Percentiles rank a stretch among this genome's conserved stretches.
These are phyloP conservation scores for Fistulinella cinereoalba DNA, from an alignment of 1,284 basidiomycete species.

Conservation along the genomic window DNA sequence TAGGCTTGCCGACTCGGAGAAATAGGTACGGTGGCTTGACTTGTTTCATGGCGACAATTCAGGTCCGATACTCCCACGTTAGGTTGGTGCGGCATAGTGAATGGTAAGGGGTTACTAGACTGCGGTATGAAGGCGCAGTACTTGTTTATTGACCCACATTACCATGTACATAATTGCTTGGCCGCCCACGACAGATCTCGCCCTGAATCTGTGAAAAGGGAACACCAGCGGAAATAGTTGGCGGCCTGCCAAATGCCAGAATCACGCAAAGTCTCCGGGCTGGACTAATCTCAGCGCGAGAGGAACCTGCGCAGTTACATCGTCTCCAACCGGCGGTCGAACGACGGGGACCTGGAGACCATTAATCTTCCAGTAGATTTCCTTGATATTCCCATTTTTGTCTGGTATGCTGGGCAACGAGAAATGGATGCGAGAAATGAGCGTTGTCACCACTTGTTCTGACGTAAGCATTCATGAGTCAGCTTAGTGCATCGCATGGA, in stretches of 20 bases:
- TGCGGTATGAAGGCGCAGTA: no score
- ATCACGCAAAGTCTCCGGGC: conserved; percentile 29
- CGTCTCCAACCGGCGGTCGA: conserved; percentile 35
- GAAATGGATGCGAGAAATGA: conserved; percentile 35
- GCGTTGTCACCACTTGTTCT: conserved; percentile 33
- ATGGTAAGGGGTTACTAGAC: no score
- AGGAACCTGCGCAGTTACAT: conserved; percentile 33
- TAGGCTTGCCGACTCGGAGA: no score
- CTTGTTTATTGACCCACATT: no score
- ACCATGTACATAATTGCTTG: no score
- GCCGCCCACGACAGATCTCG: background rate
- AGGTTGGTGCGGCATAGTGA: no score
- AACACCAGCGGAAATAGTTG: background rate
- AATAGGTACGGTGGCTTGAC: no score
- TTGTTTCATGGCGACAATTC: no score
- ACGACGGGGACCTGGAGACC: conserved; percentile 40
- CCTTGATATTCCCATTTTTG: conserved; percentile 32
- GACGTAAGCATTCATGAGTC: background rate
- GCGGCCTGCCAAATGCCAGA: conserved; percentile 1
- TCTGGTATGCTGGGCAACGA: conserved; percentile 31
- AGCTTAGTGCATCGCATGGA: background rate
- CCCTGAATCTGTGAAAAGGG: background rate
- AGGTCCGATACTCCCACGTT: no score
- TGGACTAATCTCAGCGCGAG: conserved; percentile 29
- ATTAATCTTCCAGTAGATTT: conserved; percentile 38